Conservation (phyloP, 306 rosid genomes). For the Dalbergia cochinchinensis region DNA sequence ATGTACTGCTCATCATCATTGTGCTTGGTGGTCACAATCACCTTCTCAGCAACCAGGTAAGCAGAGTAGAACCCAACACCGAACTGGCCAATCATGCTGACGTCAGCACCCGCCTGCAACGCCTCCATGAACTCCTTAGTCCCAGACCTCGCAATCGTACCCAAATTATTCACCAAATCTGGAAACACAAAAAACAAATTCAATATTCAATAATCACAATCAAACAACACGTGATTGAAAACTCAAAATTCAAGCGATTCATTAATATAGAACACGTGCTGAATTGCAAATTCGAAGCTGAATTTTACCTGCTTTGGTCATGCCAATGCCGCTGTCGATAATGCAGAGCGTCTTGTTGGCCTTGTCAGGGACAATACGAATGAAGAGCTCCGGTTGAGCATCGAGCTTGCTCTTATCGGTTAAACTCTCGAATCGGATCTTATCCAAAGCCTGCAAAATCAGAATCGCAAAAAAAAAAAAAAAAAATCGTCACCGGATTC, state of each 20-base stretch:
- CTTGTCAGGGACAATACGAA: conserved; percentile 73
- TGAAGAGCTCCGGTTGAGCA: conserved; percentile 72
- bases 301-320: conserved; percentile 77
- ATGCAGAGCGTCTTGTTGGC: conserved; percentile 68
- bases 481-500: background rate
- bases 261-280: background rate
- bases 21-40: conserved; percentile 72
- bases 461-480: background rate
- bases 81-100: conserved; percentile 81
- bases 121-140: conserved; percentile 88
- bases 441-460: conserved; percentile 64
- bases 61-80: conserved; percentile 84
- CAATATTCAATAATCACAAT: background rate
- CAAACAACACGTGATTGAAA: background rate
- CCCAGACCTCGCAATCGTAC: conserved; percentile 78
- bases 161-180: conserved; percentile 84
- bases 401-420: conserved; percentile 75
- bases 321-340: conserved; percentile 75
- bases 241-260: background rate
- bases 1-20: conserved; percentile 77
- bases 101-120: conserved; percentile 77
- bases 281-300: no score
- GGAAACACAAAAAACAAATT: background rate
- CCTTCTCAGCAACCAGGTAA: conserved; percentile 70
- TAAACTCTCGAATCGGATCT: conserved; percentile 67